Evolutionary conservation across 768 basidiomycete species (phyloP), one percentile per base, ranked within the genome.

Genomic region (Asterophora parasitica): DNA sequence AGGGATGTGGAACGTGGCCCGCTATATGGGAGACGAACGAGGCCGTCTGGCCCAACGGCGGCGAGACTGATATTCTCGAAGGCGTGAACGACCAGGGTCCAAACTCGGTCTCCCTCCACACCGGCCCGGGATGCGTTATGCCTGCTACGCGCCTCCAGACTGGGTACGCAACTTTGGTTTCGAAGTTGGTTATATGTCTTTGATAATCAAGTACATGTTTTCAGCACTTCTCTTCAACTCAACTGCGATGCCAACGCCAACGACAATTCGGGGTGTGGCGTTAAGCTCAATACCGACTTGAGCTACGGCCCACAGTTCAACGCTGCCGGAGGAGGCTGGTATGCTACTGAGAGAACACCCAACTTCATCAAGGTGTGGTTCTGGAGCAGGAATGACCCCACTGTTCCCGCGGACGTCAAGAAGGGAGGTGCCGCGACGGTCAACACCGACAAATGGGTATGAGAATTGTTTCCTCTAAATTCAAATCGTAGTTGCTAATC

Each of bases 321-420:
- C 53, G 54, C 48, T 32, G 71, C 69, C 31, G 77, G 80, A 13
- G 83, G 82, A 8, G 82, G 82, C 46, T 83, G 76, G 77, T 84
- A 76, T 58, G 85, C 79, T 0, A 68, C 83, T 40, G 83, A 85
- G 59, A 75, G 84, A 32, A 78, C 79, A 0, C 54, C 62, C n/a
- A 55, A 55, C 11, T 76, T 70, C 58, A 80, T 88, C 52, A 81
- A 79, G 44, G 70, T 88, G 28, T 89, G 81, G 78, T 88, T 85
- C 69, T 91, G 85, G 85, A 61, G 77, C 0, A 71, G 85, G 26
- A 73, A 73, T 53, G 72, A 63, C 40, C 62, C 57, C 1, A 60
- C 54, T 20, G 73, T 79, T 17, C 83, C 82, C 1, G 41, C 57
- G 5, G 79, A 80, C 17, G 70, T 83, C 10, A 63, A 44, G 40